Base-by-base conservation (phyloP, 2,329 filamentous ascomycete genomes). In the Coniochaeta sp. region DNA sequence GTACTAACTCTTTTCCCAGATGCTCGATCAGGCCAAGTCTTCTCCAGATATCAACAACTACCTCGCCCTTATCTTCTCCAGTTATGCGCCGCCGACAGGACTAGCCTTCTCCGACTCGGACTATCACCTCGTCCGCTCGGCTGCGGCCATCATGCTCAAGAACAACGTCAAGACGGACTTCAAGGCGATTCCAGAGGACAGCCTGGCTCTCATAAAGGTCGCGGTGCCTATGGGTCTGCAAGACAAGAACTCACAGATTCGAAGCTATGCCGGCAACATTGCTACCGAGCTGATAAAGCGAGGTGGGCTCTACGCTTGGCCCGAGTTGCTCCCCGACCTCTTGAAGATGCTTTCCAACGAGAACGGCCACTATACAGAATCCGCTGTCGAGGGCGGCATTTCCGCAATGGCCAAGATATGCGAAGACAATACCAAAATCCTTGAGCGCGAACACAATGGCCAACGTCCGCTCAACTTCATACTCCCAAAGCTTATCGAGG, bases 31-130 rank as follows among this genome's bases (percentile, higher is more conserved):
- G 77, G 95, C 93, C 62, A 96, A 91, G 73, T 78, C 81, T 58
- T 95, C 90, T 12, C 93, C 93, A 56, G 93, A 98, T 73, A 90
- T 97, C 79, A 93, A 96, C 79, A 98, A 98, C 77, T 99, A 99
- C 75, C 87, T 99, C 52, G 90, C 91, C 67, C 97, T 90, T 75
- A 84, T 99, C 63, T 91, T 96, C 75, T 91, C 90, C 62, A 91
- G 84, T 67, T 73, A 85, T 60, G 81, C 86, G 64, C 78, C 81
- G 57, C 85, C 89, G 55, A 75, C 79, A 60, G 86, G 80, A 64
- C 78, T 90, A 70, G 78, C 79, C 66, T 83, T 84, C 67, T 83
- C 81, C 58, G 69, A 79, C 65, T 70, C 81, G 64, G 80, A 90
- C 71, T 88, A 91, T 77, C 84, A 89, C 72, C 78, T 91, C 57